These are phyloP conservation scores for Phytophthora idaei DNA, from an alignment of 352 stramenopile species.

Conservation along the genomic window DNA sequence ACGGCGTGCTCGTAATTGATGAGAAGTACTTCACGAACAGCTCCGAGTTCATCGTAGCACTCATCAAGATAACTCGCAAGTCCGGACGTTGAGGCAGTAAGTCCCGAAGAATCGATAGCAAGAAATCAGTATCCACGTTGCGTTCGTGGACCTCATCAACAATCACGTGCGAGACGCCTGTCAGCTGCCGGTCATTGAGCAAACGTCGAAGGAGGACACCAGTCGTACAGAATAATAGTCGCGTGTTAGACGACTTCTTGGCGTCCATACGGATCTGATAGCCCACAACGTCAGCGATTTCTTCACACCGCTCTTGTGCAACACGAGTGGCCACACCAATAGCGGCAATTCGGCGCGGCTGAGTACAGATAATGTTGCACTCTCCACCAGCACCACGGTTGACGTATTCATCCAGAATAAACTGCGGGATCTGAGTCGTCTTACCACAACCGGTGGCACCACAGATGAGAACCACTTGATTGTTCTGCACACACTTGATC, in stretches of 20 bases:
- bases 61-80: constrained; percentile 96
- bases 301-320: constrained; percentile 93
- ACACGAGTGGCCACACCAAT: constrained; percentile 96
- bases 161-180: constrained; percentile 96
- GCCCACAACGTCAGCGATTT: constrained; percentile 85
- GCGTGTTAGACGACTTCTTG: constrained; percentile 88
- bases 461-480: constrained; percentile 95
- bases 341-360: constrained; percentile 95
- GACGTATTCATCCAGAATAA: constrained; percentile 95
- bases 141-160: constrained; percentile 99
- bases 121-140: constrained; percentile 96
- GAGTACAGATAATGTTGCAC: constrained; percentile 96
- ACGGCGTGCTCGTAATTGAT: constrained; percentile 44
- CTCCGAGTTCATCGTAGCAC: constrained; percentile 93
- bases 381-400: constrained; percentile 81
- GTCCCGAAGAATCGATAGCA: constrained; percentile 93
- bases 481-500: constrained; percentile 51
- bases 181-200: constrained; percentile 87
- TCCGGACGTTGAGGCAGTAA: constrained; percentile 72
- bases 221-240: constrained; percentile 96
- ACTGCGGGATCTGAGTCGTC: constrained; percentile 97
- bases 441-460: constrained; percentile 96
- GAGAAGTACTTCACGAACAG: constrained; percentile 91
- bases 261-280: constrained; percentile 97
- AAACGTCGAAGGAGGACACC: constrained; percentile 95